Percentiles rank a stretch among this genome's conserved stretches.
Evolutionary conservation across 2,329 filamentous ascomycete species (phyloP).

Genomic region (Simplicillium sp.): DNA sequence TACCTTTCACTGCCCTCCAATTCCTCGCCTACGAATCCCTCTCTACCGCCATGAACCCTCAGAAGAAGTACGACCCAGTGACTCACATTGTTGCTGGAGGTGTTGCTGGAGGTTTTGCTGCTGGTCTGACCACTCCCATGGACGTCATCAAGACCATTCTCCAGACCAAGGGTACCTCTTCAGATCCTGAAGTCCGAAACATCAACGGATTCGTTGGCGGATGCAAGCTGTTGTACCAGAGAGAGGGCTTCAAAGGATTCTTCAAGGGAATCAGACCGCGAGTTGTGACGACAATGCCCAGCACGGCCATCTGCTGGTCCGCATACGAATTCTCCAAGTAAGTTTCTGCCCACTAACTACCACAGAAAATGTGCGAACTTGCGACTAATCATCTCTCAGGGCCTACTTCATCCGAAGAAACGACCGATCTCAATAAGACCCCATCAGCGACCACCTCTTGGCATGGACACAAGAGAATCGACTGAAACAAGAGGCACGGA

Average conservation of each 20-base stretch:
- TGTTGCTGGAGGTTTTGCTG: conserved; percentile 85
- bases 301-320: conserved; percentile 98
- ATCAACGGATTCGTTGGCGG: conserved; percentile 76
- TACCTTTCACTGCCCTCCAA: conserved; percentile 93
- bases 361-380: not conserved
- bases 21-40: conserved; percentile 97
- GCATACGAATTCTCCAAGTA: conserved; percentile 62
- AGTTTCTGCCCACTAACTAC: conserved; percentile 13
- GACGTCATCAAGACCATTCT: conserved; percentile 98
- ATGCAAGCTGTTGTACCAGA: conserved; percentile 69
- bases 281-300: conserved; percentile 94
- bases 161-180: conserved; percentile 80
- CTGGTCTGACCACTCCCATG: conserved; percentile 88
- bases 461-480: too few relatives aligned
- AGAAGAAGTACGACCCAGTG: conserved; percentile 77
- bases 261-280: conserved; percentile 87
- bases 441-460: not conserved
- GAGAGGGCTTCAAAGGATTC: conserved; percentile 80
- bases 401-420: conserved; percentile 53
- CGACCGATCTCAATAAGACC: conserved; percentile 25
- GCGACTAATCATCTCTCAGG: conserved; percentile 24
- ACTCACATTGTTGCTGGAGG: conserved; percentile 92
- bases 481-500: too few relatives aligned
- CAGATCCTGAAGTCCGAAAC: conserved; percentile 71
- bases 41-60: conserved; percentile 85